Conservation (phyloP, 495 filamentous ascomycete genomes). For the Aspergillus olivimuriae region DNA sequence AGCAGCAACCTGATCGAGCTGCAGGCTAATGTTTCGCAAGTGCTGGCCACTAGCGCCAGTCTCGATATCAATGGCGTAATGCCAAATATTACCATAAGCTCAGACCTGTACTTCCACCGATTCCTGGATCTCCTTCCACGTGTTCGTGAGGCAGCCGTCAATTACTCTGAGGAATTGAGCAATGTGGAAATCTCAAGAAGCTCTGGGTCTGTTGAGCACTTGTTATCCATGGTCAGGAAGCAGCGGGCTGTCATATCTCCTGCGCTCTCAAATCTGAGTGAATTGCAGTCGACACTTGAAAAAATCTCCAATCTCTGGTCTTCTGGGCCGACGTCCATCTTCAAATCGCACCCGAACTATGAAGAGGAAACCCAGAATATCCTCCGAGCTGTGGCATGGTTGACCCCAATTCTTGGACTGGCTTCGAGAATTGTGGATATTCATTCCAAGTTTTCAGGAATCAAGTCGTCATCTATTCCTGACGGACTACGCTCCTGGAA, state of each 20-base stretch:
- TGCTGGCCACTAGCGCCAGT: constrained; percentile 51
- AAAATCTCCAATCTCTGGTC: constrained; percentile 40
- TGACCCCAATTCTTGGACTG: constrained; percentile 43
- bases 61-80: constrained; percentile 20
- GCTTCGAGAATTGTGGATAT: constrained; percentile 44
- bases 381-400: constrained; percentile 36
- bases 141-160: constrained; percentile 55
- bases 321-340: constrained; percentile 23
- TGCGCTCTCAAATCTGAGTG: constrained; percentile 29
- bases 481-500: constrained; percentile 43
- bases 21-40: constrained; percentile 61
- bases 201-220: constrained; percentile 73
- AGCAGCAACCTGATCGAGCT: constrained; percentile 58
- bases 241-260: constrained; percentile 56
- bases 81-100: constrained; percentile 24
- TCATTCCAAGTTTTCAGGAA: constrained; percentile 53
- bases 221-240: constrained; percentile 59
- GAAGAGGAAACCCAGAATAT: constrained; percentile 15
- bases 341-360: constrained; percentile 17
- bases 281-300: constrained; percentile 28
- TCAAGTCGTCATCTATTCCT: constrained; percentile 35
- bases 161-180: constrained; percentile 80
- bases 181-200: constrained; percentile 69
- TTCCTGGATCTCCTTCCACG: constrained; percentile 63
- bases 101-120: constrained; percentile 74